Evolutionary conservation across 2,329 filamentous ascomycete species (phyloP).

Genomic region (Penicillium sp.): DNA sequence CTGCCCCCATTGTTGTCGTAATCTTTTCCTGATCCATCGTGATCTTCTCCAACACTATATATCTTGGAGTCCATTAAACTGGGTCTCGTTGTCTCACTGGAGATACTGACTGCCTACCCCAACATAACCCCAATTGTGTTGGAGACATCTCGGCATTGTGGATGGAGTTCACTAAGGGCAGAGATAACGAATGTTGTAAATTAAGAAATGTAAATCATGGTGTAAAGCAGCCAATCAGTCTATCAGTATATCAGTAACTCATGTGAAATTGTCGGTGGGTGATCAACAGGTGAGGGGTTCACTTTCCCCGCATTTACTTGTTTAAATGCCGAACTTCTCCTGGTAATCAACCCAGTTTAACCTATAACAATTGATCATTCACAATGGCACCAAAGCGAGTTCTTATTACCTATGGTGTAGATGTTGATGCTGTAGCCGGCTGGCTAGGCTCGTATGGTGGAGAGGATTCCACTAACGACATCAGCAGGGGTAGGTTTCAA

Average conservation of each 20-base stretch:
- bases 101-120: not conserved
- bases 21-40: constrained; percentile 2
- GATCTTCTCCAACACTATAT: constrained; percentile 2
- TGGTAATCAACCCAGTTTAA: no score
- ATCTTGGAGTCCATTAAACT: not conserved
- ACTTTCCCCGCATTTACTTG: constrained; percentile 17
- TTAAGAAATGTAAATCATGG: not conserved
- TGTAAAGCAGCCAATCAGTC: not conserved
- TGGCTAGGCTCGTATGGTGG: constrained; percentile 38
- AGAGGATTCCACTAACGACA: constrained; percentile 36
- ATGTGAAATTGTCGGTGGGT: not conserved
- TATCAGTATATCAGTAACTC: not conserved
- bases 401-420: constrained; percentile 33
- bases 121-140: constrained; percentile 2
- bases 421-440: constrained; percentile 36
- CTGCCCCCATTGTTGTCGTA: not conserved
- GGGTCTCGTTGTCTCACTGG: not conserved
- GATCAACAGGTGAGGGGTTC: constrained; percentile 1
- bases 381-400: constrained; percentile 28
- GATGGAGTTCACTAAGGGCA: not conserved
- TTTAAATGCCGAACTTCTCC: not conserved
- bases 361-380: not conserved
- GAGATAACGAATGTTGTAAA: not conserved
- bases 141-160: not conserved
- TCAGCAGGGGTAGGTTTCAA: constrained; percentile 28